These are phyloP conservation scores for Ophiosphaerella korrae DNA, from an alignment of 2,329 filamentous ascomycete species.

Conservation along the genomic window DNA sequence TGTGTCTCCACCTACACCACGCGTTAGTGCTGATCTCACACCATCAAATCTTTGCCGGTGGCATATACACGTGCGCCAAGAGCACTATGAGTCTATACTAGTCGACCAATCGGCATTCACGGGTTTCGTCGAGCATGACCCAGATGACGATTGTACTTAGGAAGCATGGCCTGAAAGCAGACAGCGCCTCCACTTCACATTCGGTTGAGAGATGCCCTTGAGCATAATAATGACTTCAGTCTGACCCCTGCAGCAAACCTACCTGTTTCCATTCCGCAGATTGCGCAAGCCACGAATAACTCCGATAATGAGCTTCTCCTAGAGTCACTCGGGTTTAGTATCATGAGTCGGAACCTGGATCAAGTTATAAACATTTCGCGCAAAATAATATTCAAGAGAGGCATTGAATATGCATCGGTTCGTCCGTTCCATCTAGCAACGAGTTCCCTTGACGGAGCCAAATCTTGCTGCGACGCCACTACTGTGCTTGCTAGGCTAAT, in stretches of 20 bases:
- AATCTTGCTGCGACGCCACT: slow-evolving; percentile 40
- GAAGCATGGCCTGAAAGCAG: slow-evolving; percentile 8
- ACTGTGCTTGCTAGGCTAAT: neutral
- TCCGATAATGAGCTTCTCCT: slow-evolving; percentile 19
- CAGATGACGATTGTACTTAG: slow-evolving; percentile 16
- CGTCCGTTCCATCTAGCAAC: slow-evolving; percentile 47
- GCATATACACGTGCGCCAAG: slow-evolving; percentile 15
- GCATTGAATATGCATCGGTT: slow-evolving; percentile 10
- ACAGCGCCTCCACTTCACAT: slow-evolving; percentile 8
- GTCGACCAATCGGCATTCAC: neutral
- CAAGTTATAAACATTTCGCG: neutral
- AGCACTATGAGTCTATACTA: neutral
- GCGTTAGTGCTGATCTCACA: neutral
- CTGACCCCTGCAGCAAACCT: slow-evolving; percentile 15
- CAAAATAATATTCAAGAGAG: neutral
- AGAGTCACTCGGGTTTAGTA: slow-evolving; percentile 22
- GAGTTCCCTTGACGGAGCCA: slow-evolving; percentile 45
- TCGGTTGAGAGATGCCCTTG: slow-evolving; percentile 15
- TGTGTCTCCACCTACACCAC: neutral
- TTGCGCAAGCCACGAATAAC: slow-evolving; percentile 16
- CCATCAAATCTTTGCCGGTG: slow-evolving; percentile 21
- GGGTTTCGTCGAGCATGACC: slow-evolving; percentile 1
- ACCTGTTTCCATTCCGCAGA: slow-evolving; percentile 16
- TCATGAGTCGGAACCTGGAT: slow-evolving; percentile 22
- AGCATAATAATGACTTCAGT: slow-evolving; percentile 30